phyloP scores from a whole-genome alignment of 2,329 filamentous ascomycete genomes.

The Fusarium albidum region DNA sequence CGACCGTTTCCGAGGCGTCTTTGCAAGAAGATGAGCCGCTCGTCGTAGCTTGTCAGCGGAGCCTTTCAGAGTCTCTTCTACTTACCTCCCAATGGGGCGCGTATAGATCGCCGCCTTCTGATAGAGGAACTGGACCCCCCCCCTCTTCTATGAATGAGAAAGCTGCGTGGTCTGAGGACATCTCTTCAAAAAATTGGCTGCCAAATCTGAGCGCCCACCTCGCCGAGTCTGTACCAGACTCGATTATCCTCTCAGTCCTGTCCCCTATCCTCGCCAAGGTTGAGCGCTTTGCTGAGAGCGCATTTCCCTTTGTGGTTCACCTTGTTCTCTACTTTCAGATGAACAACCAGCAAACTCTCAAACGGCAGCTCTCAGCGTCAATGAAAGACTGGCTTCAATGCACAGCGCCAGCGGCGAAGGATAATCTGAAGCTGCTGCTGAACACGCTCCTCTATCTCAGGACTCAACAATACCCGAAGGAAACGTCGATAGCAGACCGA shows the following conservation, averaged over 20 bases:
- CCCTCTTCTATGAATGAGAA: slow-evolving; percentile 23
- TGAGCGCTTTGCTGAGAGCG: slow-evolving; percentile 73
- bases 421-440: slow-evolving; percentile 77
- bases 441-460: slow-evolving; percentile 88
- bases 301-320: slow-evolving; percentile 87
- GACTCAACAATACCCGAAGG: slow-evolving; percentile 77
- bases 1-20: slow-evolving; percentile 63
- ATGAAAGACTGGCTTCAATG: slow-evolving; percentile 69
- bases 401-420: slow-evolving; percentile 51
- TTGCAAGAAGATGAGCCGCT: slow-evolving; percentile 57
- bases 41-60: slow-evolving; percentile 58
- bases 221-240: slow-evolving; percentile 64
- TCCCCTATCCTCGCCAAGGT: slow-evolving; percentile 71
- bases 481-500: slow-evolving; percentile 81
- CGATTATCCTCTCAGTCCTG: slow-evolving; percentile 75
- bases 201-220: slow-evolving; percentile 68
- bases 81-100: slow-evolving; percentile 64
- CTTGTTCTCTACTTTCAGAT: slow-evolving; percentile 76
- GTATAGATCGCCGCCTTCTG: slow-evolving; percentile 65
- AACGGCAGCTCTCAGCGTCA: slow-evolving; percentile 70
- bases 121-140: slow-evolving; percentile 40
- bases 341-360: slow-evolving; percentile 67
- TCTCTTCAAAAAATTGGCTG: slow-evolving; percentile 66
- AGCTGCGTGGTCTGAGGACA: slow-evolving; percentile 44
- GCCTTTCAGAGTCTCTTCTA: slow-evolving; percentile 60